These are phyloP conservation scores for Blastocystis sp. DNA, from an alignment of 352 stramenopile genomes.

Conservation along the genomic window DNA sequence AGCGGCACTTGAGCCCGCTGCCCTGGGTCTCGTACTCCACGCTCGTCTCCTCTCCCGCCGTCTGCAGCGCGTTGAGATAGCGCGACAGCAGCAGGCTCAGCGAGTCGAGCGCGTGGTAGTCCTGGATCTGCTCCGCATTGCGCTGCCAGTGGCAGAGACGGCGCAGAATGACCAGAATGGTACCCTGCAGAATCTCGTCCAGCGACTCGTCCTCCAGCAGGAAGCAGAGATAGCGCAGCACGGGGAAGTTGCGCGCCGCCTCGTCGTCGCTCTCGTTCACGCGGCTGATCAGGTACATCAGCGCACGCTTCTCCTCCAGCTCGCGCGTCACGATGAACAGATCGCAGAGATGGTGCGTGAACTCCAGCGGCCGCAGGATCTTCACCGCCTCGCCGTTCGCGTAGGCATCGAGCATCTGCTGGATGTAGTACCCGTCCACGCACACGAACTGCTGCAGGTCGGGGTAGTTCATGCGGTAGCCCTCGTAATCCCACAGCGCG, in stretches of 20 bases:
- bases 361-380: neutral
- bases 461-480: slow-evolving; percentile 35
- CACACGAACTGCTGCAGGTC: slow-evolving; percentile 29
- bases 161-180: slow-evolving; percentile 18
- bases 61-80: neutral
- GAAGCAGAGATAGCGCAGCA: slow-evolving; percentile 53
- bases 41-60: neutral
- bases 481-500: slow-evolving; percentile 34
- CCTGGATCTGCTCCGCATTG: slow-evolving; percentile 43
- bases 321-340: slow-evolving; percentile 37
- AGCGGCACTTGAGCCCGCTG: neutral
- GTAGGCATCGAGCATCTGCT: slow-evolving; percentile 12
- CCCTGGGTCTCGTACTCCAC: neutral
- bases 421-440: slow-evolving; percentile 53
- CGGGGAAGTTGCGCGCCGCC: neutral
- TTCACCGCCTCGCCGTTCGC: neutral
- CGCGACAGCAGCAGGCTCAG: neutral
- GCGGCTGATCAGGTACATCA: slow-evolving; percentile 25
- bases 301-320: neutral
- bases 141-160: neutral
- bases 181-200: neutral
- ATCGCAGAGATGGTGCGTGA: slow-evolving; percentile 36
- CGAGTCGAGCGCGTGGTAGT: neutral
- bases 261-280: neutral
- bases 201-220: slow-evolving; percentile 18